phyloP scores from a whole-genome alignment of 2,329 filamentous ascomycete genomes.

The Fusarium algeriense region DNA sequence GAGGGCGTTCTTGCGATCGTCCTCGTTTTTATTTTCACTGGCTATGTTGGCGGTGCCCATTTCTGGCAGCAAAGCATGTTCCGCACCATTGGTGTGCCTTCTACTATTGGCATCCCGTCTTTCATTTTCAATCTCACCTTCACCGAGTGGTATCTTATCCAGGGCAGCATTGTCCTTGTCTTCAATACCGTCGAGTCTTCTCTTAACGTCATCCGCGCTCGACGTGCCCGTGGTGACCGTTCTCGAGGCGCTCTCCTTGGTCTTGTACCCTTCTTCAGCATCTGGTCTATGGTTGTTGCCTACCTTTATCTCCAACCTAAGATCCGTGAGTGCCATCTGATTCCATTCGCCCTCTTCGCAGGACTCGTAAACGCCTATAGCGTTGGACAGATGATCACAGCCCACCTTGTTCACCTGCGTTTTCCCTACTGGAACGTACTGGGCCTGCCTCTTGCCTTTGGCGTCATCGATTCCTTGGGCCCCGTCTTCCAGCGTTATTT shows the following conservation, averaged over 20 bases:
- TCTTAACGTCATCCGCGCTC: slow-evolving; percentile 85
- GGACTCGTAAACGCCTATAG: slow-evolving; percentile 94
- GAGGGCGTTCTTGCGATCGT: slow-evolving; percentile 92
- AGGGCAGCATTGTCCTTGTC: slow-evolving; percentile 83
- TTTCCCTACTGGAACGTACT: slow-evolving; percentile 95
- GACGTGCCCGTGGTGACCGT: slow-evolving; percentile 78
- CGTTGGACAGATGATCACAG: slow-evolving; percentile 95
- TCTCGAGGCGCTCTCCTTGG: slow-evolving; percentile 82
- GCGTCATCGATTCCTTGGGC: slow-evolving; percentile 83
- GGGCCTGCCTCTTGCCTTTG: slow-evolving; percentile 79
- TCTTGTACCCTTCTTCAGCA: slow-evolving; percentile 81
- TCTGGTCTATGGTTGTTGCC: slow-evolving; percentile 80
- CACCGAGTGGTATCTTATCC: slow-evolving; percentile 92
- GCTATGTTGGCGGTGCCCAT: slow-evolving; percentile 84
- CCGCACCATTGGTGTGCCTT: slow-evolving; percentile 75
- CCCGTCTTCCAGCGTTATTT: slow-evolving; percentile 70
- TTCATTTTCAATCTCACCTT: slow-evolving; percentile 83
- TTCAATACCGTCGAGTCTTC: slow-evolving; percentile 87
- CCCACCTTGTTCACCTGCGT: slow-evolving; percentile 86
- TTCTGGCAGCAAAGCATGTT: slow-evolving; percentile 94
- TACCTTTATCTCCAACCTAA: slow-evolving; percentile 89
- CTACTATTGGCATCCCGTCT: slow-evolving; percentile 74
- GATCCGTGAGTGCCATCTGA: slow-evolving; percentile 84
- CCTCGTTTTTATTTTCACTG: slow-evolving; percentile 84
- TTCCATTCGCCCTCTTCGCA: slow-evolving; percentile 90